phyloP scores from a whole-genome alignment of 352 stramenopile genomes.

The Phytophthora cactorum region DNA sequence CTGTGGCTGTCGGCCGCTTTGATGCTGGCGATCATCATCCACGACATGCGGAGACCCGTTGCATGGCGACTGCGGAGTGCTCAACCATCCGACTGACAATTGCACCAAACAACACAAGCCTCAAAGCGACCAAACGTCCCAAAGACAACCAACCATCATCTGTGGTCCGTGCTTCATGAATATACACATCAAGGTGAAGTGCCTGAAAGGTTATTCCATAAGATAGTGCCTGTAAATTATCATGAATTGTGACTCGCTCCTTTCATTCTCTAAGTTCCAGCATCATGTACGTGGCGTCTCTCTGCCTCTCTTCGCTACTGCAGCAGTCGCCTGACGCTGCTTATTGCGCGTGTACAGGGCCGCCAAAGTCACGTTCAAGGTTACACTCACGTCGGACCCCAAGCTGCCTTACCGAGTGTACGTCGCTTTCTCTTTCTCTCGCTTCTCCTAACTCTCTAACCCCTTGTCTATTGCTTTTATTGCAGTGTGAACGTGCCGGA shows the following conservation, averaged over 20 bases:
- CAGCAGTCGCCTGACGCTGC: slow-evolving; percentile 2
- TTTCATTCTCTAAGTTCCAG: slow-evolving; percentile 13
- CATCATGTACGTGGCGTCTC: slow-evolving; percentile 22
- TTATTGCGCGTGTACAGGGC: slow-evolving; percentile 36
- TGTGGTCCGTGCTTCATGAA: too few relatives aligned
- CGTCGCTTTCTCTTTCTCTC: slow-evolving; percentile 12
- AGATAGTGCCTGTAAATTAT: slow-evolving; percentile 5
- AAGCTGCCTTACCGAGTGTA: slow-evolving; percentile 86
- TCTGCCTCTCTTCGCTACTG: background rate
- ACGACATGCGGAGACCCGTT: slow-evolving; percentile 12
- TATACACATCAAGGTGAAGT: background rate
- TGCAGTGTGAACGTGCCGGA: slow-evolving; percentile 80
- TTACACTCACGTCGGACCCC: slow-evolving; percentile 88
- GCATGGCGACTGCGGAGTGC: slow-evolving; percentile 13
- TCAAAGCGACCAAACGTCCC: background rate
- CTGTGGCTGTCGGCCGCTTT: slow-evolving; percentile 16
- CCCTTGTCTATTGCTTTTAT: slow-evolving; percentile 1
- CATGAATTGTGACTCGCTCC: slow-evolving; percentile 15
- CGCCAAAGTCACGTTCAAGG: slow-evolving; percentile 87
- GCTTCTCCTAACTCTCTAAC: background rate
- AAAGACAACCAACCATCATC: too few relatives aligned
- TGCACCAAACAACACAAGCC: background rate
- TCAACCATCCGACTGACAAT: slow-evolving; percentile 10
- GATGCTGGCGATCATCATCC: slow-evolving; percentile 33
- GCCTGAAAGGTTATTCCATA: slow-evolving; percentile 1